Evolutionary conservation across 768 basidiomycete genomes (phyloP).

Genomic region (Plicaturopsis crispa): DNA sequence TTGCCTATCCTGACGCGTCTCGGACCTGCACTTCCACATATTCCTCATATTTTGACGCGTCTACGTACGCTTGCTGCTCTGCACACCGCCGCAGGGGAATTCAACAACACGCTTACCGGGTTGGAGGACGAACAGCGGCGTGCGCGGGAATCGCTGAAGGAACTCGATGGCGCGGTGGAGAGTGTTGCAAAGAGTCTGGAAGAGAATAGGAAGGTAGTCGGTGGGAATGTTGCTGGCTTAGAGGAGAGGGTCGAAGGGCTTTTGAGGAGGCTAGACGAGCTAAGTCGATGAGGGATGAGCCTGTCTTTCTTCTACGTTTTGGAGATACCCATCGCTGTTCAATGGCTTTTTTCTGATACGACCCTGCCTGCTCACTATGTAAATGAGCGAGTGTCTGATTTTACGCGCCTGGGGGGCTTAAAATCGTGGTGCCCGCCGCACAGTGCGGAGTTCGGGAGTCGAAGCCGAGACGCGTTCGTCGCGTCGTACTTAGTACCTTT

Average conservation of each 20-base stretch:
- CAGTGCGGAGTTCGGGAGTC: too few relatives aligned
- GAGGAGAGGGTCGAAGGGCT: conserved; percentile 42
- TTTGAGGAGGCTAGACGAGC: conserved; percentile 31
- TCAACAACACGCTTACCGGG: conserved; percentile 55
- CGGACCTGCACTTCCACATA: conserved; percentile 67
- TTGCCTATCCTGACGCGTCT: conserved; percentile 65
- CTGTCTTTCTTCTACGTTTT: too few relatives aligned
- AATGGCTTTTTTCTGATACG: not conserved
- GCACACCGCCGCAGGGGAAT: conserved; percentile 76
- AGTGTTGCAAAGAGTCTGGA: conserved; percentile 71
- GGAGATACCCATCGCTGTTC: too few relatives aligned
- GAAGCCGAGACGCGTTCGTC: too few relatives aligned
- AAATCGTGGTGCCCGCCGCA: too few relatives aligned
- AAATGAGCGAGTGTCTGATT: too few relatives aligned
- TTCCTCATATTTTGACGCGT: conserved; percentile 86
- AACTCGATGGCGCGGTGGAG: conserved; percentile 60
- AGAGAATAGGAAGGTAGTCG: conserved; percentile 64
- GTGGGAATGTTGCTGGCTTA: conserved; percentile 66
- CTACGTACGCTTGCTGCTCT: conserved; percentile 77
- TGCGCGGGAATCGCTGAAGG: conserved; percentile 52
- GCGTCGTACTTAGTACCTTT: too few relatives aligned
- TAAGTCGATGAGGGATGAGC: not conserved
- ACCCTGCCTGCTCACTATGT: not conserved
- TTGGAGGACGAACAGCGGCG: conserved; percentile 71
- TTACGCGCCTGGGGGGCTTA: too few relatives aligned